Evolutionary conservation across 768 basidiomycete species (phyloP).

Genomic region (Kwoniella newhampshirensis): DNA sequence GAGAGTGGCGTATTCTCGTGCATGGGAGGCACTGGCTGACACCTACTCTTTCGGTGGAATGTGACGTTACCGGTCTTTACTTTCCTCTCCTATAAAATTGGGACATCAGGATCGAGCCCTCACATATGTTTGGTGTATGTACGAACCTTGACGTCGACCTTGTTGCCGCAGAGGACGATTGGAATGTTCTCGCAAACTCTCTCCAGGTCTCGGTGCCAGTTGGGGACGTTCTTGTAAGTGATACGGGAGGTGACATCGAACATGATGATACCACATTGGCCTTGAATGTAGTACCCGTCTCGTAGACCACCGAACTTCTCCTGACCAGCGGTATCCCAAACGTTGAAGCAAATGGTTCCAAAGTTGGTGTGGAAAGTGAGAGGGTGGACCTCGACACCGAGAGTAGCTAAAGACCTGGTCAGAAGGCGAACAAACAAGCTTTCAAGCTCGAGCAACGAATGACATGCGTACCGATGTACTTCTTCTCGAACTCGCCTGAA

Average conservation of each 20-base stretch:
- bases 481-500: conserved; percentile 97
- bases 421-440: background rate
- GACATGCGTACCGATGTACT: conserved; percentile 80
- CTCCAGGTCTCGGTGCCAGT: conserved; percentile 98
- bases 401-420: conserved; percentile 67
- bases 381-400: conserved; percentile 99
- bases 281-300: conserved; percentile 64
- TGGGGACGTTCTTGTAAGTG: conserved; percentile 99
- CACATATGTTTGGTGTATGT: background rate
- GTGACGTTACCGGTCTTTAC: conserved; percentile 98
- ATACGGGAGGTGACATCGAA: conserved; percentile 98
- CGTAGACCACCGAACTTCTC: conserved; percentile 99
- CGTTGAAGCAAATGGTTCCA: conserved; percentile 98
- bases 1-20: too few species aligned
- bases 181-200: conserved; percentile 99
- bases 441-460: background rate
- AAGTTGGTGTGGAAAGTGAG: conserved; percentile 95
- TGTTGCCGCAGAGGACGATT: conserved; percentile 98
- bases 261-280: conserved; percentile 99
- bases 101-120: background rate
- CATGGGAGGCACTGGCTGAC: too few species aligned
- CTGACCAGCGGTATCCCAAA: conserved; percentile 99
- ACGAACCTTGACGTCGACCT: conserved; percentile 96
- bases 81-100: conserved; percentile 79
- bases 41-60: conserved; percentile 90